Evolutionary conservation across 352 stramenopile species (phyloP), one percentile per base, ranked within the genome.

Genomic region (Thalassiosira exigua): DNA sequence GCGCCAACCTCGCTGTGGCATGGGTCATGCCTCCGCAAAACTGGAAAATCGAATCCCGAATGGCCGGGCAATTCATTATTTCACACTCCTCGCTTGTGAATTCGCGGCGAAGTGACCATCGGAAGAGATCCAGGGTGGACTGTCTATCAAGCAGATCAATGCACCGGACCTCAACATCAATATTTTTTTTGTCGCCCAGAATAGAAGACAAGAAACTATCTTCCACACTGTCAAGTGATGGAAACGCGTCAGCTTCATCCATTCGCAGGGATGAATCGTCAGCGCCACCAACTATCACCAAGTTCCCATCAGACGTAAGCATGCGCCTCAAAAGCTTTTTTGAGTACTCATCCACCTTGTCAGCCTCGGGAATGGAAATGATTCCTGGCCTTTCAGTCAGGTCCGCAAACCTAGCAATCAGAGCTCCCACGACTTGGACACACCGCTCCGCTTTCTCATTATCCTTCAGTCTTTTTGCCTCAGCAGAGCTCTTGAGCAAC

Each of bases 291-390:
- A 75, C 44, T 14, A 75, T 51, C 11, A 75, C n/a, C 27, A 75
- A 60, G 41, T 60, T 68, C 7, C 27, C n/a, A 17, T 75, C 27
- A 29, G 26, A 52, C 14, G 36, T 14, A 19, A 75, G 33, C 7
- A 75, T 66, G 12, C 48, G 52, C 29, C 41, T 32, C 41, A 78
- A 41, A 3, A 78, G 50, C 50, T 78, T 78, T 52, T 71, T 78
- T 21, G 69, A 78, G 51, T 71, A 72, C 14, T 50, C 58, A 30
- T 78, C 69, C 14, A 78, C 33, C 17, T 33, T 32, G 41, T 78
- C 69, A 11, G 71, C 54, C 32, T 71, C 60, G 39, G 26, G 22
- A 50, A 78, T 78, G 27, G 58, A 51, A 58, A 78, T 59, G 4
- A 78, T 61, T n/a, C 58, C 69, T 24, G 48, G 58, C 53, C 39